These are phyloP conservation scores for Diaporthe australafricana DNA, from an alignment of 2,329 filamentous ascomycete genomes.

Conservation along the genomic window DNA sequence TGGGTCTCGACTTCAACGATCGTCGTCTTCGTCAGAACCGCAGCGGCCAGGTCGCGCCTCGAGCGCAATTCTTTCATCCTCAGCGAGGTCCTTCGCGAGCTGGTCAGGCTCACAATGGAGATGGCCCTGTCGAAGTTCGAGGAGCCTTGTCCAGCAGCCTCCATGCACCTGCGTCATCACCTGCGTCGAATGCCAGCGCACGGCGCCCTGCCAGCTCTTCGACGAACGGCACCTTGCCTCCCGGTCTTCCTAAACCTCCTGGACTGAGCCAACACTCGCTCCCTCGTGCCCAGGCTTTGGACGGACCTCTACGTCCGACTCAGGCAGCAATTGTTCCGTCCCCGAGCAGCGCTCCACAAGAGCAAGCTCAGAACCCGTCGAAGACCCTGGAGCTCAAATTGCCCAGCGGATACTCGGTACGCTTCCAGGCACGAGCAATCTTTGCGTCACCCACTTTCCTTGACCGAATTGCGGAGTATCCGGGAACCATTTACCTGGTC, in stretches of 20 bases:
- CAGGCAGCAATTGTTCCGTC: background rate
- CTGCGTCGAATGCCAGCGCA: background rate
- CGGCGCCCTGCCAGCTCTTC: background rate
- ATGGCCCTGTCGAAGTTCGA: conserved; percentile 24
- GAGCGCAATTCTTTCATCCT: background rate
- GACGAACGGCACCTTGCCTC: background rate
- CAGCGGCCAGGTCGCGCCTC: conserved; percentile 7
- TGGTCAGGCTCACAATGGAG: background rate
- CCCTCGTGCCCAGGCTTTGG: background rate
- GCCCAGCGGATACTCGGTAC: background rate
- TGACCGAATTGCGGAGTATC: background rate
- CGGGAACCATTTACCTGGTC: conserved; percentile 18
- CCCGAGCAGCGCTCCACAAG: background rate
- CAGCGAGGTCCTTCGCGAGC: background rate
- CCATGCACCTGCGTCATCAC: background rate
- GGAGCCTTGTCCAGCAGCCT: background rate
- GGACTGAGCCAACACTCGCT: background rate
- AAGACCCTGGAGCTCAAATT: background rate
- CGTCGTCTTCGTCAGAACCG: background rate
- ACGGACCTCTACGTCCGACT: background rate
- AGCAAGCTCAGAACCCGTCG: background rate
- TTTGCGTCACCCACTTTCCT: conserved; percentile 12
- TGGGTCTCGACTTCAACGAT: background rate
- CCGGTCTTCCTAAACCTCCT: too few species aligned
- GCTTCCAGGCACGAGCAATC: background rate